Evolutionary conservation across 2,329 filamentous ascomycete genomes (phyloP), one percentile per base, ranked within the genome.

Genomic region (Paecilomyces fulvus): DNA sequence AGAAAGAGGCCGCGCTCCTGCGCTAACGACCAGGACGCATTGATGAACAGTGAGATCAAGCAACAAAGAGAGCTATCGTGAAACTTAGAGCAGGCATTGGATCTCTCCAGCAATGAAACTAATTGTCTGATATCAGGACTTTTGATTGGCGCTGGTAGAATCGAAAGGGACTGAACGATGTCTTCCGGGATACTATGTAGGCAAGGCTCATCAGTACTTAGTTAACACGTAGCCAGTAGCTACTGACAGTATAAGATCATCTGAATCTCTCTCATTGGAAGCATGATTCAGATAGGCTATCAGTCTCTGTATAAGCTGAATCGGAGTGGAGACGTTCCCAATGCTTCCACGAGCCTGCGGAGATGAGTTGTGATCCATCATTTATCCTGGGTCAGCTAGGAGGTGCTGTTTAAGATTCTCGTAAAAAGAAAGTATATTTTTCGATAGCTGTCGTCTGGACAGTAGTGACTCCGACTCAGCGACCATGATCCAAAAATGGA

Each of bases 1-100:
- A 66, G 52, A 11, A 49, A 49, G 9, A 66, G 51, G 7, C 57
- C 64, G 46, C 23, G 43, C 33, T 63, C 53, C 49, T 57, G 48
- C 9, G 49, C 53, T 25, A 43, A 25, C 17, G 57, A 33, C 2
- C 23, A 31, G 12, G 51, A 23, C n/a, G 57, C 59, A n/a, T 48
- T 53, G 10, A 66, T 60, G 9, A 66, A 23, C 7, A 60, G 25
- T n/a, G 53, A 58, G 28, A 60, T 55, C 10, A 65, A 28, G 37
- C 54, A 60, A 11, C 52, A 55, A 8, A 62, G 30, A 3, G 59
- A 58, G 3, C 48, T 25, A 10, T 49, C 48, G 14, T 49, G 21
- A 17, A 49, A 20, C 9, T 28, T 49, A 6, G 21, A 23, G 10
- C 20, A 28, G 6, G 20, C 12, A 49, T 28, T 49, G 21, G 14